Conservation (phyloP, 1,284 basidiomycete genomes). For the Jaminaea rosea region DNA sequence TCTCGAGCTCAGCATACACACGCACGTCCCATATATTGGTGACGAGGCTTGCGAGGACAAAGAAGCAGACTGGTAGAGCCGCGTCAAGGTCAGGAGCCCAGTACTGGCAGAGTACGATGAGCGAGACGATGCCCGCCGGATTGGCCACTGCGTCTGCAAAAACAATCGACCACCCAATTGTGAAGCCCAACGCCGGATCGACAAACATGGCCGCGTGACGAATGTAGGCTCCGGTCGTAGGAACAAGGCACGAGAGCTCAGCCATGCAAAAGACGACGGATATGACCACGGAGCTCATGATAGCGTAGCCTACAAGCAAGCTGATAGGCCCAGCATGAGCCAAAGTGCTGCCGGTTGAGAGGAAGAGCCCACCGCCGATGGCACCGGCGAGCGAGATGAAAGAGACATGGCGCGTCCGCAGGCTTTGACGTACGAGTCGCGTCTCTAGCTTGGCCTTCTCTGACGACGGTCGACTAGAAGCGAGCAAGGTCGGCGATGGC, state of each 20-base stretch:
- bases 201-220: constrained; percentile 8
- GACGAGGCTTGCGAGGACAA: constrained; percentile 7
- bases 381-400: background rate
- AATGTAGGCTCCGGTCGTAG: background rate
- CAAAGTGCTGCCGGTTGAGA: background rate
- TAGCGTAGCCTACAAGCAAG: background rate
- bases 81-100: constrained; percentile 13
- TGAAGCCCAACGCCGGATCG: constrained; percentile 13
- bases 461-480: too few relatives aligned
- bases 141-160: background rate
- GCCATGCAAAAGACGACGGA: constrained; percentile 3
- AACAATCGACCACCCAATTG: constrained; percentile 11
- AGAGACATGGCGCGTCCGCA: background rate
- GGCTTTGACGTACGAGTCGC: too few relatives aligned
- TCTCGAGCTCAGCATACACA: constrained; percentile 60
- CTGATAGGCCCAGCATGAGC: background rate
- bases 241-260: background rate
- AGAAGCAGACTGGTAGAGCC: background rate
- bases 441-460: too few relatives aligned
- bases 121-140: constrained; percentile 50
- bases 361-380: background rate
- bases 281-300: background rate
- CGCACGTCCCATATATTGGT: constrained; percentile 50
- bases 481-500: too few relatives aligned
- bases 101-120: constrained; percentile 54